Evolutionary conservation across 768 basidiomycete genomes (phyloP).

Genomic region (Galerina marginata): DNA sequence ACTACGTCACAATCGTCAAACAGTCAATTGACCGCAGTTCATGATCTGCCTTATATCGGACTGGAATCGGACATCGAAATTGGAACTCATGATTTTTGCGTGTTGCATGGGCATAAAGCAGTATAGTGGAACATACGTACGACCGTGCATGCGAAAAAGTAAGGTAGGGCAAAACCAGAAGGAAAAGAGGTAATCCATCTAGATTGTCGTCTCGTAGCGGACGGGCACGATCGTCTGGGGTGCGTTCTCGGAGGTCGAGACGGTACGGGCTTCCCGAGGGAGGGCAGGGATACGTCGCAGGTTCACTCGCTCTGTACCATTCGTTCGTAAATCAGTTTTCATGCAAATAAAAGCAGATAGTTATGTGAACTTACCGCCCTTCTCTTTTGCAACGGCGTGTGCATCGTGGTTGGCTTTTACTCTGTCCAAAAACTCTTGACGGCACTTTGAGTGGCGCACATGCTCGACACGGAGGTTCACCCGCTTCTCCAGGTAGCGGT

Average conservation of each 20-base stretch:
- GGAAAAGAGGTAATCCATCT: slow-evolving; percentile 41
- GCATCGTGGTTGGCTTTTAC: slow-evolving; percentile 90
- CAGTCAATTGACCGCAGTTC: background rate
- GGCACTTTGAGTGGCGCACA: slow-evolving; percentile 94
- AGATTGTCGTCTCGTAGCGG: slow-evolving; percentile 97
- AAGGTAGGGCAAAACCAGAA: slow-evolving; percentile 26
- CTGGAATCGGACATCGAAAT: slow-evolving; percentile 6
- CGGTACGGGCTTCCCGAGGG: slow-evolving; percentile 80
- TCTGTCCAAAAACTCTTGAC: slow-evolving; percentile 95
- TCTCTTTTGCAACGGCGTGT: slow-evolving; percentile 86
- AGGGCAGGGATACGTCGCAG: slow-evolving; percentile 86
- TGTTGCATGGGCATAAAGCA: slow-evolving; percentile 32
- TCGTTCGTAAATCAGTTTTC: slow-evolving; percentile 2
- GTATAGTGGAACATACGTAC: slow-evolving; percentile 29
- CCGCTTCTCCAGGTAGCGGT: slow-evolving; percentile 99
- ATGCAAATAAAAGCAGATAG: background rate
- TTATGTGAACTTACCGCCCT: slow-evolving; percentile 72
- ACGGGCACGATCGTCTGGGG: slow-evolving; percentile 94
- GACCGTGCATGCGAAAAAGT: slow-evolving; percentile 25
- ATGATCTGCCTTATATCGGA: background rate
- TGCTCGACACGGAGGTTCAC: slow-evolving; percentile 99
- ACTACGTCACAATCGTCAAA: too few species aligned
- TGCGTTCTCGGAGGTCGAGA: slow-evolving; percentile 74
- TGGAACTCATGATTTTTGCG: slow-evolving; percentile 26
- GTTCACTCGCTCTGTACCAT: slow-evolving; percentile 68